Percentiles rank a stretch among this genome's conserved stretches.
Evolutionary conservation across 2,329 filamentous ascomycete genomes (phyloP).

Genomic region (Aspergillaceae sp.): DNA sequence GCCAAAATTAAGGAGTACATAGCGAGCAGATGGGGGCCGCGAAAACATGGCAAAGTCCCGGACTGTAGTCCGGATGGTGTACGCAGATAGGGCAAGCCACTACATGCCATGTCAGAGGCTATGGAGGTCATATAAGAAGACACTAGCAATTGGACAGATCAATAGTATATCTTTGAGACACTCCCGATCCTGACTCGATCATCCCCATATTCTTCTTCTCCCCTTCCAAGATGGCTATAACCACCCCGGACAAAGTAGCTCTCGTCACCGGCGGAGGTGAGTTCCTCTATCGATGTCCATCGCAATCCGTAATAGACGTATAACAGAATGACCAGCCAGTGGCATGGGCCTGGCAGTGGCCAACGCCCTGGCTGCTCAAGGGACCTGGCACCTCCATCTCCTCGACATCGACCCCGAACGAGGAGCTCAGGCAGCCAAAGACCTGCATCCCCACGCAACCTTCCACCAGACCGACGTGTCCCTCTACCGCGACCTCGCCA

Average conservation of each 20-base stretch:
- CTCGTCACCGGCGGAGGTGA: constrained; percentile 12
- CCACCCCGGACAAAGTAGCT: constrained; percentile 3
- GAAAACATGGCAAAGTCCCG: too few relatives aligned
- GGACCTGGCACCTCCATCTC: constrained; percentile 35
- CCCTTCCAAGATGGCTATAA: too few relatives aligned
- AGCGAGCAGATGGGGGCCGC: too few relatives aligned
- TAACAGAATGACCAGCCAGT: constrained; percentile 16
- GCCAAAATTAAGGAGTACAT: too few relatives aligned
- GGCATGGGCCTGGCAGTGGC: constrained; percentile 40
- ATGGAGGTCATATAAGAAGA: background rate
- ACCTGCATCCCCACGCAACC: constrained; percentile 19
- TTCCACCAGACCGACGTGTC: constrained; percentile 27
- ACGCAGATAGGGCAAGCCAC: too few relatives aligned
- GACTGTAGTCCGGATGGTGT: too few relatives aligned
- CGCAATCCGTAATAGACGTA: too few relatives aligned
- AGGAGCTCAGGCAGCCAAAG: constrained; percentile 21
- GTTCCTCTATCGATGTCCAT: background rate
- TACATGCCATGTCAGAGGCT: too few relatives aligned
- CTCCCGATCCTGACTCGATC: background rate
- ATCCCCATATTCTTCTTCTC: too few relatives aligned
- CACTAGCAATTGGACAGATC: background rate
- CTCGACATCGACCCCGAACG: constrained; percentile 33
- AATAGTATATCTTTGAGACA: background rate
- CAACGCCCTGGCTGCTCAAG: constrained; percentile 28
- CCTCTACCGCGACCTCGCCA: constrained; percentile 25